These are phyloP conservation scores for Phytophthora fragariae DNA, from an alignment of 352 stramenopile genomes.

Conservation along the genomic window DNA sequence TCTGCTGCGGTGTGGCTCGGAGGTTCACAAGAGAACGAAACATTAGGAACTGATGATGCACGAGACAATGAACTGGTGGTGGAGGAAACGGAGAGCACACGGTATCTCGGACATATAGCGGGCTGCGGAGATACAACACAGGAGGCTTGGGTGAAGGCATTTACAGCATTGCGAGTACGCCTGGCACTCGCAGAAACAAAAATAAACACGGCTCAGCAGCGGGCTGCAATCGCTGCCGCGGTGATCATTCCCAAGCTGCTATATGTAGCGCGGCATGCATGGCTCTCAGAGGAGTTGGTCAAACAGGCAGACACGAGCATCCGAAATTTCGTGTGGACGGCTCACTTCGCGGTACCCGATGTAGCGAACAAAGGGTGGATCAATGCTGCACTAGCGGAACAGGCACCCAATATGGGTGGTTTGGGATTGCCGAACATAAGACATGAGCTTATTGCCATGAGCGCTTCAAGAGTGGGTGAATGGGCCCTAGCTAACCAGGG, in stretches of 20 bases:
- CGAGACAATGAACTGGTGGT: background rate
- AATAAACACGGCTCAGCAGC: background rate
- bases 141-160: background rate
- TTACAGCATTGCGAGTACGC: background rate
- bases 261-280: background rate
- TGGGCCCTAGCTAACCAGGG: too few relatives aligned
- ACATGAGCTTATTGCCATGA: too few relatives aligned
- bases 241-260: background rate
- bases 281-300: background rate
- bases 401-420: background rate
- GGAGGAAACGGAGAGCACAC: background rate
- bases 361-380: background rate
- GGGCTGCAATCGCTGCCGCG: background rate
- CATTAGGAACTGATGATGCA: background rate
- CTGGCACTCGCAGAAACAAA: background rate
- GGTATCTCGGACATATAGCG: background rate
- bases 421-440: background rate
- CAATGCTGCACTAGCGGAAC: background rate
- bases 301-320: background rate
- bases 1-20: constrained; percentile 3
- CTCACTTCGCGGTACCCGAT: background rate
- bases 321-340: background rate
- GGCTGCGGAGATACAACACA: background rate
- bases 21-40: background rate
- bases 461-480: too few relatives aligned